A percentile compares a stretch with the other conserved stretches of the same genome.
Conservation (phyloP, 2,329 filamentous ascomycete species). For the Arthrocladium fulminans region DNA sequence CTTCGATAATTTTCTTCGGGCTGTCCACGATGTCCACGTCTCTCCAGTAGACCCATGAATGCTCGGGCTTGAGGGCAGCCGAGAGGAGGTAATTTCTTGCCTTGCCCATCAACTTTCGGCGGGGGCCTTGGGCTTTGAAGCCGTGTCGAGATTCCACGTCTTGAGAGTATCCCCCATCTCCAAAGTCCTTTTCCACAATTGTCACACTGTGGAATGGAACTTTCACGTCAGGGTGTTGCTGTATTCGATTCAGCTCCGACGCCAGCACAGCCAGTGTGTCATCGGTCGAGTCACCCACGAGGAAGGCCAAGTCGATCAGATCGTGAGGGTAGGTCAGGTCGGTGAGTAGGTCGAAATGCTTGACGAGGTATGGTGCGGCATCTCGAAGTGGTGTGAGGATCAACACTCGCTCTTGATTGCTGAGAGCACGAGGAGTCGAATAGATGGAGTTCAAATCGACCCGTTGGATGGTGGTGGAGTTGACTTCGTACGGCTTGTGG, state of each 20-base stretch:
- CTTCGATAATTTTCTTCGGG: constrained; percentile 77
- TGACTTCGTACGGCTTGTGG: constrained; percentile 77
- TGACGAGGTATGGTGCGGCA: constrained; percentile 68
- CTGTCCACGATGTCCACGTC: constrained; percentile 95
- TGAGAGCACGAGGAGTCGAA: constrained; percentile 67
- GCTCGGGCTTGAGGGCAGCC: constrained; percentile 77
- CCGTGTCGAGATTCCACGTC: constrained; percentile 73
- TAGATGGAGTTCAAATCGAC: constrained; percentile 77
- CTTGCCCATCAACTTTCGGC: constrained; percentile 79
- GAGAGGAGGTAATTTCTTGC: constrained; percentile 87
- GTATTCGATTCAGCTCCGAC: constrained; percentile 77
- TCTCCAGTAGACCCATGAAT: constrained; percentile 98
- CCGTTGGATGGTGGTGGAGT: constrained; percentile 66
- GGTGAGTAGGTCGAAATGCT: constrained; percentile 87
- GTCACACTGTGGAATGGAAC: constrained; percentile 76
- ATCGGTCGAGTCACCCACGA: constrained; percentile 84
- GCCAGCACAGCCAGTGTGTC: constrained; percentile 83
- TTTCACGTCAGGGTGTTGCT: constrained; percentile 64
- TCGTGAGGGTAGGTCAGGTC: constrained; percentile 90
- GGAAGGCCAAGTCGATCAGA: constrained; percentile 88
- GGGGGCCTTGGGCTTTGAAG: constrained; percentile 78
- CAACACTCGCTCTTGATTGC: constrained; percentile 78
- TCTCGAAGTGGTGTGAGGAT: constrained; percentile 91
- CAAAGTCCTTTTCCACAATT: constrained; percentile 89
- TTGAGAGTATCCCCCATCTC: constrained; percentile 59